Base-by-base conservation (phyloP, 352 stramenopile species). In the Globisporangium viniferum region DNA sequence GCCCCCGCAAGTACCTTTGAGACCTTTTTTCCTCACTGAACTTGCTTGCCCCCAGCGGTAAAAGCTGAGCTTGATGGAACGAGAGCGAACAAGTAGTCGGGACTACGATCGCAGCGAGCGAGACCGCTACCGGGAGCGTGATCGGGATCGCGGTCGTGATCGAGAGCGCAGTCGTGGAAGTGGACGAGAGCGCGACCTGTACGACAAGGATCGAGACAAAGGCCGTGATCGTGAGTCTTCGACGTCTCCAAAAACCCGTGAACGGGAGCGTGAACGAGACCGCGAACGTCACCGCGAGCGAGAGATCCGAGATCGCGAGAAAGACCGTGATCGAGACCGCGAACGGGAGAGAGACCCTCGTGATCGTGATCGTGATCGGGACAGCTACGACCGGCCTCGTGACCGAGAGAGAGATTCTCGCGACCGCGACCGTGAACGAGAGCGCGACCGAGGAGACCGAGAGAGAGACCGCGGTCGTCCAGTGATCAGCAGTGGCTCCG, bases 241-340 rank as follows among this genome's bases (percentile, higher is more conserved):
- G 59, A 68, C 62, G 14, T 68, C 62, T 8, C 62, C 36, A 4
- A 68, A 68, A 31, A 29, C 33, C 10, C 63, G 69, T 2, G 78
- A 75, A 10, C 69, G 78, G 10, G 73, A 74, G 2, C 58, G 75
- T n/a, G 76, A 84, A 8, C 69, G 77, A 22, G 56, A 71, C 9
- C 61, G 70, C 0, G 68, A 86, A 35, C 73, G 75, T 2, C 67
- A 84, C 5, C 66, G 71, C n/a, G 79, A 89, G 6, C 62, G 72
- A 1, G 69, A 81, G 2, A 59, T 36, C 12, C 65, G 72, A 2
- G 66, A 72, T 6, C 68, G 71, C 3, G 66, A 72, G 24, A 69
- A 71, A 27, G 56, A 71, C 3, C 57, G 64, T 24, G 74, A 79
- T n/a, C 64, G 62, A 3, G 73, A 77, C 1, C 55, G 61, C 1